Percentiles rank a stretch among this genome's conserved stretches.
Conservation (phyloP, 192 early-diverging fungal genomes). For the Ramicandelaber brevisporus region DNA sequence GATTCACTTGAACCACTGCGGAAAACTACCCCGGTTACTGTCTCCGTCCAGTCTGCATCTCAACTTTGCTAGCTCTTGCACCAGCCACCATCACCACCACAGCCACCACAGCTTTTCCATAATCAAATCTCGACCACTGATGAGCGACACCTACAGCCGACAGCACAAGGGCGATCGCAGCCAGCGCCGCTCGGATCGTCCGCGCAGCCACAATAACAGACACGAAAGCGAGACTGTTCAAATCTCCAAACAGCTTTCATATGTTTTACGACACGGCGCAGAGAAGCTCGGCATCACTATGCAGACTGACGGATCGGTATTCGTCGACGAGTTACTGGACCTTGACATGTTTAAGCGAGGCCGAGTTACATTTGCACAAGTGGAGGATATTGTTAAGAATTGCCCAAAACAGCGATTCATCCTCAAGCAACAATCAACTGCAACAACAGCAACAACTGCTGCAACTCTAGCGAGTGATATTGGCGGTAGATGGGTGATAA, state of each 20-base stretch:
- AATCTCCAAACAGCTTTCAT: slow-evolving; percentile 54
- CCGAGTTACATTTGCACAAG: slow-evolving; percentile 28
- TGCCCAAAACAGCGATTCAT: slow-evolving; percentile 69
- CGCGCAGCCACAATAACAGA: too few relatives aligned
- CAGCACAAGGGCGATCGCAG: too few relatives aligned
- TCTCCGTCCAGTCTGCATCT: too few relatives aligned
- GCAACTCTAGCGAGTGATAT: slow-evolving; percentile 1
- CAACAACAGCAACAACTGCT: too few relatives aligned
- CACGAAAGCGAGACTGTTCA: slow-evolving; percentile 9
- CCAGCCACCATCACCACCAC: too few relatives aligned
- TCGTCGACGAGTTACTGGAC: slow-evolving; percentile 29
- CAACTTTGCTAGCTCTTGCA: too few relatives aligned
- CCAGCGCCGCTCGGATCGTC: too few relatives aligned
- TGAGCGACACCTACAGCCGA: too few relatives aligned
- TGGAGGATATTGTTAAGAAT: slow-evolving; percentile 35
- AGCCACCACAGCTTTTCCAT: too few relatives aligned
- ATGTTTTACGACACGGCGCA: slow-evolving; percentile 67
- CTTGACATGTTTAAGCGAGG: slow-evolving; percentile 25
- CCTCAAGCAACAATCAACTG: slow-evolving; percentile 14
- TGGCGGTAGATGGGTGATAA: slow-evolving; percentile 49
- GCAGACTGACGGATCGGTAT: slow-evolving; percentile 47
- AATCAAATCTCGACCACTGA: too few relatives aligned
- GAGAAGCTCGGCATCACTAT: slow-evolving; percentile 45
- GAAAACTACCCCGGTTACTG: too few relatives aligned
- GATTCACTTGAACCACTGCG: slow-evolving; percentile 15